Evolutionary conservation across 495 filamentous ascomycete species (phyloP).

Genomic region (Paragyromitra xinjiangensis): DNA sequence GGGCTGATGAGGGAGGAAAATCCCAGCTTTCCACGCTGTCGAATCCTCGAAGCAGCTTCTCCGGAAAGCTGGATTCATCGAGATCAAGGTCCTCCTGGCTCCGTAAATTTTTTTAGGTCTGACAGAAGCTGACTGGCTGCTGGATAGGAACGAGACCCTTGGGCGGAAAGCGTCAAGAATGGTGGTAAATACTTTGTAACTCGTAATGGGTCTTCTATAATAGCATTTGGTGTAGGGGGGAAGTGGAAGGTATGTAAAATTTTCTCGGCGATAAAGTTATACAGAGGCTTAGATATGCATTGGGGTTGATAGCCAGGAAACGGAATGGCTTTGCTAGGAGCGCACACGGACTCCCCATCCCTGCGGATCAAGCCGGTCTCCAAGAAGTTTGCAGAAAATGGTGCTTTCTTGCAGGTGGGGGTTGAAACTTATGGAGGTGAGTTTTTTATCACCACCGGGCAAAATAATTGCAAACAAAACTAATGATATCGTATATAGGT

Average conservation of each 20-base stretch:
- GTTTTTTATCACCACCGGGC: conserved; percentile 62
- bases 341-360: conserved; percentile 93
- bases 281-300: conserved; percentile 12
- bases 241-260: conserved; percentile 74
- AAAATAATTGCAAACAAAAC: neutral
- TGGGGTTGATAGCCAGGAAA: conserved; percentile 74
- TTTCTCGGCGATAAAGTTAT: neutral
- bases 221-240: conserved; percentile 92
- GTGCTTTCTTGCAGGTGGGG: conserved; percentile 94
- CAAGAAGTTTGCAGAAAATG: conserved; percentile 74
- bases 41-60: conserved; percentile 77
- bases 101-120: neutral
- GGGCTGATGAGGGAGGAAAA: conserved; percentile 17
- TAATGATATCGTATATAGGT: conserved; percentile 39
- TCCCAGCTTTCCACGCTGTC: conserved; percentile 91
- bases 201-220: conserved; percentile 89
- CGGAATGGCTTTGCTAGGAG: conserved; percentile 92
- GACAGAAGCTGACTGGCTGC: conserved; percentile 8
- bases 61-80: conserved; percentile 80
- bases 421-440: conserved; percentile 93
- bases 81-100: conserved; percentile 70
- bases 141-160: conserved; percentile 83
- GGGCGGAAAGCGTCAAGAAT: conserved; percentile 78
- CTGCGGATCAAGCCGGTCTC: conserved; percentile 92
- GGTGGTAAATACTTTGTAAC: conserved; percentile 97